Evolutionary conservation across 345 rosid species (phyloP), one percentile per base, ranked within the genome.

Genomic region (Ailanthus altissimus): DNA sequence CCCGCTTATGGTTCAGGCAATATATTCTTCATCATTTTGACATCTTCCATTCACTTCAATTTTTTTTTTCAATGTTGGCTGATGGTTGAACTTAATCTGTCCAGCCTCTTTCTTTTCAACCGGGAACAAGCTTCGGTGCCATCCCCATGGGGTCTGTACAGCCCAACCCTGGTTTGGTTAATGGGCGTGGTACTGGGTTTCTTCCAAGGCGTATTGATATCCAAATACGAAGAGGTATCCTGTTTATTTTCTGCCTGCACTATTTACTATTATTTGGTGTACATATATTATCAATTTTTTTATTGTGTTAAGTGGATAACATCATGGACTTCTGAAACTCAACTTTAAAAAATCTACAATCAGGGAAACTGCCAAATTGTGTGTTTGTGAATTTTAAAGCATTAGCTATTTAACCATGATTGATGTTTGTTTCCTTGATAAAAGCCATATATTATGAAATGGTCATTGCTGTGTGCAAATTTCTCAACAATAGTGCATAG

Each of bases 1-100:
- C 78, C 97, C 92, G 64, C 84, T 91, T 56, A 91, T 91, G 94
- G 97, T 90, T 86, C 97, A 90, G 93, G 93, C 84, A 77, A 67
- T 78, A 68, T 46, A 79, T 82, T 49, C 13, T 62, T 36, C 75
- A 15, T 74, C 72, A 40, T 60, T 42, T 25, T 9, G 7, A 20
- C 67, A 58, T 46, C 45, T 49, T 70, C 32, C 56, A 8, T 70
- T 47, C 23, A 70, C 38, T 76, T 57, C 11, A 16, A 42, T 4
- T 28, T 70, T 75, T n/a, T n/a, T 77, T 75, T 60, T 59, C n/a
- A 65, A 61, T 62, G 54, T 75, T 58, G 73, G 71, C 70, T 85
- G 73, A 84, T 78, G 14, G 49, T 51, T 63, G 42, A 60, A 54
- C 49, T 20, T 78, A 78, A 50, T 72, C 20, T 74, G 18, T 88